These are phyloP conservation scores for Talaromyces piceae DNA, from an alignment of 2,329 filamentous ascomycete genomes.

Conservation along the genomic window DNA sequence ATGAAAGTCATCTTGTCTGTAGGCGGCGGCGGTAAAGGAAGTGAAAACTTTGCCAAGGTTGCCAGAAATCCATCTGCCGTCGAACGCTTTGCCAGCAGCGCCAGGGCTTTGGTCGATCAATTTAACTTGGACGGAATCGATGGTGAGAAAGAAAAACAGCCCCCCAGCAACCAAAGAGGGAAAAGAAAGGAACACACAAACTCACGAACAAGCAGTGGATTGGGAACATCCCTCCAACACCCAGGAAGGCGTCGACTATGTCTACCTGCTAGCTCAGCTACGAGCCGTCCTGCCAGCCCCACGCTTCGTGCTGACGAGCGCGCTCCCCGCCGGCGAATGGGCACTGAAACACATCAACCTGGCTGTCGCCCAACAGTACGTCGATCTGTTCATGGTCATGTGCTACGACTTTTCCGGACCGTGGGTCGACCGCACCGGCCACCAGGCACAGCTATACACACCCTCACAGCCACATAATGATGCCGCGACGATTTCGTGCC, in stretches of 20 bases:
- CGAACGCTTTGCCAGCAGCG: constrained; percentile 64
- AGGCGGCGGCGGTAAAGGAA: constrained; percentile 58
- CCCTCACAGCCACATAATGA: constrained; percentile 48
- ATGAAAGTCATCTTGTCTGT: constrained; percentile 71
- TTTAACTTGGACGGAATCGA: constrained; percentile 70
- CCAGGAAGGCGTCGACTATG: constrained; percentile 62
- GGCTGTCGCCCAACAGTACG: constrained; percentile 51
- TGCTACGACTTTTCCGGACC: constrained; percentile 71
- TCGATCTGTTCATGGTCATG: constrained; percentile 73
- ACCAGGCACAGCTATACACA: constrained; percentile 68
- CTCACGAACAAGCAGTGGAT: constrained; percentile 63
- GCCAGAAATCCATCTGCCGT: constrained; percentile 54
- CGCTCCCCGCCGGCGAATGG: constrained; percentile 61
- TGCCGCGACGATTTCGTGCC: constrained; percentile 52
- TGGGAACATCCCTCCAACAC: constrained; percentile 68
- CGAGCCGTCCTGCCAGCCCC: constrained; percentile 62
- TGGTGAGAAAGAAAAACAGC: constrained; percentile 35
- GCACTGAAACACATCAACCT: constrained; percentile 65
- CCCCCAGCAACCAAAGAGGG: not conserved
- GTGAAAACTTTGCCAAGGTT: constrained; percentile 60
- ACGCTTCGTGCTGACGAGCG: constrained; percentile 62
- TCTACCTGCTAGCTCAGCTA: constrained; percentile 59
- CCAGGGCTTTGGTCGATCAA: constrained; percentile 58
- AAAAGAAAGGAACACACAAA: no score
- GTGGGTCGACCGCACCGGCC: constrained; percentile 61